Base-by-base conservation (phyloP, 352 stramenopile species). In the Phytopythium chamaehyphon region DNA sequence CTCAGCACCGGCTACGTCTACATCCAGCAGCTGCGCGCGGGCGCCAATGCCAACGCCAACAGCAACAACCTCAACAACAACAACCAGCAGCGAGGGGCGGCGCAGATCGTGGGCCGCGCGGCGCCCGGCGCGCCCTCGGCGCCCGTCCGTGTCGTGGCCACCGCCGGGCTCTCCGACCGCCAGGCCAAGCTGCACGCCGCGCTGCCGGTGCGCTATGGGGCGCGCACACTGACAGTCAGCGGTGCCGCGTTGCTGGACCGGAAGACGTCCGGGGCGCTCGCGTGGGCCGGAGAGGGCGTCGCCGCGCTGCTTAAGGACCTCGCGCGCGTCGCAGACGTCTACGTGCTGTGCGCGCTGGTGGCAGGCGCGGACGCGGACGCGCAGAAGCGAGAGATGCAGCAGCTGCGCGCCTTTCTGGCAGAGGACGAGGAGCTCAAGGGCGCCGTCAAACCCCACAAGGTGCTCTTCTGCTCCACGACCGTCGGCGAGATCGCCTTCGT, bases 401-500 rank as follows among this genome's bases (percentile, higher is more conserved):
- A 54, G 14, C 61, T 92, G 11, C 74, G 76, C 31, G 63, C 63
- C 16, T 83, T 88, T 19, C 40, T 90, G 26, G 26, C 51, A 2
- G 69, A 61, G 12, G 59, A 66, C 26, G 42, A 65, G 0, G 62
- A 64, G 19, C 63, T 62, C 16, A 66, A 73, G 26, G 50, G 52
- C n/a, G 59, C 62, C 4, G 38, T 94, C 23, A 68, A 77, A 51
- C 31, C 64, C 11, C 82, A 94, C 69, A 84, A 82, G 45, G 63
- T 94, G n/a, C 69, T 94, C 43, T 94, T 90, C 44, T 92, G 82
- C 66, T 83, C 83, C 33, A 90, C 82, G 11, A 55, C 53, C 22
- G 64, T 90, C 47, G 84, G 84, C 52, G 88, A 91, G 31, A 76
- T 92, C 53, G 84, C 84, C 16, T 90, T 94, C 44, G 82, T 94